Conservation (phyloP, 2,329 filamentous ascomycete genomes). For the Sporothrix euskadiensis region DNA sequence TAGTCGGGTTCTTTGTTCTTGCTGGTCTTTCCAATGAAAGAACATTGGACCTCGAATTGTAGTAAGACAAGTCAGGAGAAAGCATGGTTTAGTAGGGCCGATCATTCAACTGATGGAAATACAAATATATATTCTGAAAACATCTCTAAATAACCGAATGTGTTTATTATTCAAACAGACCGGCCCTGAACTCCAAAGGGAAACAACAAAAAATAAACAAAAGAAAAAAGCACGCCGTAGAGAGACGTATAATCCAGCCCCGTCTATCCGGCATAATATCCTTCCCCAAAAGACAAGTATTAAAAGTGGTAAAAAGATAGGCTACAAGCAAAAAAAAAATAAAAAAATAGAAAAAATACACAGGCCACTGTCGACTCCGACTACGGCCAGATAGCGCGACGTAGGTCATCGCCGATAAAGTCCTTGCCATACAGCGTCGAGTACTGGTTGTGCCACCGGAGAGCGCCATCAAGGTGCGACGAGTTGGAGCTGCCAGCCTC, state of each 20-base stretch:
- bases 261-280: not conserved
- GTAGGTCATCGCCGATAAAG: constrained; percentile 31
- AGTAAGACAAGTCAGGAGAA: not conserved
- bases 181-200: not conserved
- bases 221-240: not conserved
- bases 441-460: constrained; percentile 41
- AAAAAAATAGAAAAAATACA: not conserved
- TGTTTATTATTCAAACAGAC: not conserved
- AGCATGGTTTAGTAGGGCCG: not conserved
- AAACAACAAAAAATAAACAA: not conserved
- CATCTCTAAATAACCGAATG: not conserved
- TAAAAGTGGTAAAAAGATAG: not conserved
- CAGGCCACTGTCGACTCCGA: not conserved
- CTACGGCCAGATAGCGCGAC: constrained; percentile 38
- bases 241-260: not conserved
- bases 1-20: not conserved
- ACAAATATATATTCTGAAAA: not conserved
- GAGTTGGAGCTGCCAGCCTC: constrained; percentile 15
- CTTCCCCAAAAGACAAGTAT: not conserved
- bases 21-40: not conserved
- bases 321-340: not conserved
- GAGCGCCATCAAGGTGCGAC: constrained; percentile 27
- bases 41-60: not conserved
- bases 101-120: not conserved
- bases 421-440: constrained; percentile 39